Percentiles rank a stretch among this genome's conserved stretches.
Conservation (phyloP, 1,284 basidiomycete genomes). For the Pholiota adiposa region DNA sequence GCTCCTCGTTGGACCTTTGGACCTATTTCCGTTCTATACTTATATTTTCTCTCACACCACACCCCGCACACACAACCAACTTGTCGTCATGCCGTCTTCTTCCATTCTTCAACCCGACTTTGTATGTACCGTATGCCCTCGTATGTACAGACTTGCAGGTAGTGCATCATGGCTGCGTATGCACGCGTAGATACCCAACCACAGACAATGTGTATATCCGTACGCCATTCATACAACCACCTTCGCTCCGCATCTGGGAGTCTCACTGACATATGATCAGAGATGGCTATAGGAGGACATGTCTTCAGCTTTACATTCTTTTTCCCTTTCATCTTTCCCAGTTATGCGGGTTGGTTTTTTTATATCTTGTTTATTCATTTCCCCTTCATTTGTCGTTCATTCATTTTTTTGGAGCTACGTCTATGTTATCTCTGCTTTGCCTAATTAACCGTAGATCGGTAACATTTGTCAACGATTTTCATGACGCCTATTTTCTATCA, state of each 20-base stretch:
- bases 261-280: background rate
- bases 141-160: slow-evolving; percentile 6
- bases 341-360: slow-evolving; percentile 6
- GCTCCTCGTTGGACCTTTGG: slow-evolving; percentile 8
- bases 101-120: background rate
- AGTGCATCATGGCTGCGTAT: slow-evolving; percentile 6
- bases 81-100: slow-evolving; percentile 9
- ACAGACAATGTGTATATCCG: slow-evolving; percentile 11
- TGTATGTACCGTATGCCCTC: slow-evolving; percentile 3
- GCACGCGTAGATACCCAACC: slow-evolving; percentile 10
- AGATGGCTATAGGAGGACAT: slow-evolving; percentile 4
- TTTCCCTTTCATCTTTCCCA: slow-evolving; percentile 11
- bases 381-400: background rate
- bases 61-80: slow-evolving; percentile 9
- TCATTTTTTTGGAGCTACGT: slow-evolving; percentile 4
- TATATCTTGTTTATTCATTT: slow-evolving; percentile 10
- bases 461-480: slow-evolving; percentile 5
- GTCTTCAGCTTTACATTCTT: slow-evolving; percentile 22
- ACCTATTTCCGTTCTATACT: slow-evolving; percentile 14
- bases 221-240: background rate
- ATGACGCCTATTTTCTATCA: background rate
- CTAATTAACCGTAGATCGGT: slow-evolving; percentile 15
- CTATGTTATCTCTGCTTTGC: slow-evolving; percentile 1
- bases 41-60: slow-evolving; percentile 9
- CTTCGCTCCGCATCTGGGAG: background rate